A percentile compares a stretch with the other conserved stretches of the same genome.
Conservation (phyloP, 225 moss, liverwort and hornwort species). For the Anthoceros angustus region DNA sequence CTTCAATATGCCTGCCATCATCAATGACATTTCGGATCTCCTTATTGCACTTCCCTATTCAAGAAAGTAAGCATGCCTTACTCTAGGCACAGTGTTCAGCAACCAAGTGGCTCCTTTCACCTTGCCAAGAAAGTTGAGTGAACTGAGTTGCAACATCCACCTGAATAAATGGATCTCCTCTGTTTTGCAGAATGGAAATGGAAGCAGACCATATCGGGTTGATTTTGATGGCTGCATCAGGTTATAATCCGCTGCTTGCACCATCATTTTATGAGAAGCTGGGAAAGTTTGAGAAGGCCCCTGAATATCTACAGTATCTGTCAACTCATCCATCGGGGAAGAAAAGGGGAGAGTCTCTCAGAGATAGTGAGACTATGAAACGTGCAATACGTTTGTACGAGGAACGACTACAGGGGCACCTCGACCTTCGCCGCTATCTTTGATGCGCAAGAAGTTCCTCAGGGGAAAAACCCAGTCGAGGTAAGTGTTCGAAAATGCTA, state of each 20-base stretch:
- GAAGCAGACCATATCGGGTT: constrained; percentile 96
- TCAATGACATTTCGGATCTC: constrained; percentile 66
- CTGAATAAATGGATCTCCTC: background rate
- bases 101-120: too few species aligned
- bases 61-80: constrained; percentile 32
- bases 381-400: constrained; percentile 52
- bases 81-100: background rate
- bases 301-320: constrained; percentile 60
- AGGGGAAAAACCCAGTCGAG: too few species aligned
- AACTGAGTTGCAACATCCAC: background rate
- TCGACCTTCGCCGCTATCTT: background rate
- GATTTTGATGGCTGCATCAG: constrained; percentile 91
- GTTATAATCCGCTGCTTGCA: constrained; percentile 56
- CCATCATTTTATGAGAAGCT: constrained; percentile 80
- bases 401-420: constrained; percentile 7
- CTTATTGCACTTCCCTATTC: constrained; percentile 80
- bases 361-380: constrained; percentile 63
- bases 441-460: background rate
- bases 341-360: constrained; percentile 48
- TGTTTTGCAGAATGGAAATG: constrained; percentile 71
- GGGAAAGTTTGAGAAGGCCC: constrained; percentile 44
- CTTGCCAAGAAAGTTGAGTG: background rate
- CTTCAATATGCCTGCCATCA: constrained; percentile 57
- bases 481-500: too few species aligned
- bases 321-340: constrained; percentile 90